Evolutionary conservation across 2,329 filamentous ascomycete genomes (phyloP), one percentile per base, ranked within the genome.

Genomic region (Gyromitra esculenta): DNA sequence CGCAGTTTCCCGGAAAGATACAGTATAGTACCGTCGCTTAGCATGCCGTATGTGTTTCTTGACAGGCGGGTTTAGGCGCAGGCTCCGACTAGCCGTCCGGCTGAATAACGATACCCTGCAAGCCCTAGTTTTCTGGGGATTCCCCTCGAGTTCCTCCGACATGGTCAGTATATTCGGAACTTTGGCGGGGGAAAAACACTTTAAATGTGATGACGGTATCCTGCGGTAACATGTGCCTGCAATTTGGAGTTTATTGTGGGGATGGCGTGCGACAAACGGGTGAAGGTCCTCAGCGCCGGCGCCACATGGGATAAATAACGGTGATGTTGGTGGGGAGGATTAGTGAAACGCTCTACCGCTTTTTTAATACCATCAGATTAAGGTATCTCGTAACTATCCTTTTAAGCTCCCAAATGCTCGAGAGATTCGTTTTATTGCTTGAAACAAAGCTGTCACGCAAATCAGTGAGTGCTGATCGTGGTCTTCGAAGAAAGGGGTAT

Each of bases 81-180:
- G 25, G 2, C 54, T 57, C 54, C 66, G 54, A 39, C 35, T 54
- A 54, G 45, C 18, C 35, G 31, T 41, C 45, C 54, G 66, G 67
- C 25, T 70, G 68, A 71, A 63, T 71, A 37, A 5, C 43, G 37
- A 13, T 64, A 56, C 68, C 68, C 48, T 63, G 68, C 21, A 63
- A 45, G 9, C 45, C 41, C n/a, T 37, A 41, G 21, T 18, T 25
- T 5, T 41, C 56, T 70, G 31, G 56, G 56, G 31, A 70, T n/a
- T 60, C 56, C 43, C 43, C 43, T 60, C 41, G n/a, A 21, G 56
- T 59, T 48, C 39, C 65, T 54, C 67, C 56, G 67, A 63, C 18
- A 45, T 48, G 25, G 39, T 37, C 62, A 50, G 63, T 66, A 39
- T 66, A 54, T 66, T 66, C 57, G 67, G 56, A 41, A 52, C 31